Conservation (phyloP, 768 basidiomycete genomes). For the Tulasnella sp. region DNA sequence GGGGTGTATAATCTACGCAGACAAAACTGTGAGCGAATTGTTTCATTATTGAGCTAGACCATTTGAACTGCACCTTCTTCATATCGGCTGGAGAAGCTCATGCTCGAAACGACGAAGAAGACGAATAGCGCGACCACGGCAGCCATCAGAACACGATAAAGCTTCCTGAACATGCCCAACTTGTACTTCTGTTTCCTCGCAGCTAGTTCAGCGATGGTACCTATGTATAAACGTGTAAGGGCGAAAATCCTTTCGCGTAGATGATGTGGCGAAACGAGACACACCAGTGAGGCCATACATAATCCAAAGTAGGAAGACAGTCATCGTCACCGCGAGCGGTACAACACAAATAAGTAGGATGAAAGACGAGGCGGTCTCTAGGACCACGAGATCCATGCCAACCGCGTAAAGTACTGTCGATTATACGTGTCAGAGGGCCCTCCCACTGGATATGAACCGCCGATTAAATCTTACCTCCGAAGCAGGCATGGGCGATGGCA, state of each 20-base stretch:
- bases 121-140: conserved; percentile 70
- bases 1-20: conserved; percentile 71
- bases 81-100: conserved; percentile 82
- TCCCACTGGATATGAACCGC: not conserved
- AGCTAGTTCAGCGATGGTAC: conserved; percentile 77
- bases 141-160: conserved; percentile 75
- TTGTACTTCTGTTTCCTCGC: conserved; percentile 81
- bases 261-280: conserved; percentile 19
- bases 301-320: conserved; percentile 93
- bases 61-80: conserved; percentile 56
- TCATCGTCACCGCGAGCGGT: conserved; percentile 90
- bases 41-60: not conserved
- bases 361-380: conserved; percentile 82
- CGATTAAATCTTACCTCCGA: conserved; percentile 59
- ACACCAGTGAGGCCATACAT: conserved; percentile 78
- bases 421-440: not conserved
- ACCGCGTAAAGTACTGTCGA: conserved; percentile 74
- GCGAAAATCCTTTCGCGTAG: not conserved
- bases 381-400: conserved; percentile 84
- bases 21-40: not conserved
- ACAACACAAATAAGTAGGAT: conserved; percentile 82
- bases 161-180: conserved; percentile 72
- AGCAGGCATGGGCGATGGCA: conserved; percentile 78
- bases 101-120: conserved; percentile 87
- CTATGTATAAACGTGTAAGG: conserved; percentile 32